phyloP scores from a whole-genome alignment of 345 rosid genomes.

The Barbarea vulgaris region DNA sequence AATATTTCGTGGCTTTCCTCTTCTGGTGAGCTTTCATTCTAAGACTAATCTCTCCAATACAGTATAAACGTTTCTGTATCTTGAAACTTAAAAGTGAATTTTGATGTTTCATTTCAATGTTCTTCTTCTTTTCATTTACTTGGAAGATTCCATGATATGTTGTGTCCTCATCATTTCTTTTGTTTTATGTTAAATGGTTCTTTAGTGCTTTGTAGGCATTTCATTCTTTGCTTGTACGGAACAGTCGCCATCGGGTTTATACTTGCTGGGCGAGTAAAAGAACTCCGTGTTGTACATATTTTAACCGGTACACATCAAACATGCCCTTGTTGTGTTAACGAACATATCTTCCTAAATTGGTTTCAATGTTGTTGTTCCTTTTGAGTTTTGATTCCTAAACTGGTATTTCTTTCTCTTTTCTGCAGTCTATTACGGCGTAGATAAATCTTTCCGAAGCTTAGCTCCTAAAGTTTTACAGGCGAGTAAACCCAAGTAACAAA shows the following conservation, averaged over 20 bases:
- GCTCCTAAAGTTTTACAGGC: slow-evolving; percentile 82
- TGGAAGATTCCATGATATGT: slow-evolving; percentile 11
- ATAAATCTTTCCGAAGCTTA: slow-evolving; percentile 64
- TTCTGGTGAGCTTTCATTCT: slow-evolving; percentile 68
- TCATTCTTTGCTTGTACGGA: slow-evolving; percentile 82
- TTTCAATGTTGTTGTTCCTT: slow-evolving; percentile 10
- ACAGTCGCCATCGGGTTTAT: slow-evolving; percentile 69
- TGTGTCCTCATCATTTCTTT: slow-evolving; percentile 12
- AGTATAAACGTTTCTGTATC: not conserved
- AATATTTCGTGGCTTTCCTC: slow-evolving; percentile 91
- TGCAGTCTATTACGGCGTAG: slow-evolving; percentile 84
- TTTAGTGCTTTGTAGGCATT: slow-evolving; percentile 73
- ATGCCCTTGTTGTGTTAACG: not conserved
- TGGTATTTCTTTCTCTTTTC: slow-evolving; percentile 20
- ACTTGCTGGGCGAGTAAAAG: slow-evolving; percentile 81
- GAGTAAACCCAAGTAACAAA: slow-evolving; percentile 25
- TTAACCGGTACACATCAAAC: slow-evolving; percentile 56
- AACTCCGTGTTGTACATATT: slow-evolving; percentile 61
- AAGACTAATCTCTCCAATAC: slow-evolving; percentile 15
- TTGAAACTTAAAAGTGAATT: not conserved
- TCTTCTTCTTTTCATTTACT: slow-evolving; percentile 5
- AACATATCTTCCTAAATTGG: not conserved
- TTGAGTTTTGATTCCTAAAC: slow-evolving; percentile 4
- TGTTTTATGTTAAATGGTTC: slow-evolving; percentile 36
- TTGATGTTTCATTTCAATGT: not conserved